phyloP scores from a whole-genome alignment of 148 eudicot species.

The Salicornia ramosissima region DNA sequence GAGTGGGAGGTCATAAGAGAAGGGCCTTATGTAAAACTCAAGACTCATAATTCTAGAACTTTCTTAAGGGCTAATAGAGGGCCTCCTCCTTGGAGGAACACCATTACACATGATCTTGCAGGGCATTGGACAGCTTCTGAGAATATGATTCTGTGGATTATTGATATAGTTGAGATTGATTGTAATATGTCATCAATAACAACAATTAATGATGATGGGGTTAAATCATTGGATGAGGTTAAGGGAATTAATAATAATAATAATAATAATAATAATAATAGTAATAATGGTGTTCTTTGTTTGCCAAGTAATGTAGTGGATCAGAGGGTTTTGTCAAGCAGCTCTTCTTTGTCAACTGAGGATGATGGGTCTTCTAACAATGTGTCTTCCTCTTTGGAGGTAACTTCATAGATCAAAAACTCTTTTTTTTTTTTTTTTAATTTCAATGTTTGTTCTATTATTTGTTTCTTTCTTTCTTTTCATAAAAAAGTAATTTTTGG shows the following conservation, averaged over 20 bases:
- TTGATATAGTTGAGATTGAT: slow-evolving; percentile 16
- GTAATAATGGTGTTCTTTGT: not conserved
- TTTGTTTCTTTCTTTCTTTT: too few species aligned
- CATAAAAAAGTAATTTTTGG: not conserved
- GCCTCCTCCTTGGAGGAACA: slow-evolving; percentile 37
- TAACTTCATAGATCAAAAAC: not conserved
- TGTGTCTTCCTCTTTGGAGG: not conserved
- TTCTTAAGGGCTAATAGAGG: slow-evolving; percentile 28
- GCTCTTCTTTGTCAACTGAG: not conserved
- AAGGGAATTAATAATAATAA: too few species aligned
- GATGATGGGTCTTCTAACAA: not conserved
- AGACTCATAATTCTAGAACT: slow-evolving; percentile 13
- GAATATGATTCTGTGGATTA: slow-evolving; percentile 16
- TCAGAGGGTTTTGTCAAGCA: not conserved
- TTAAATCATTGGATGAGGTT: too few species aligned
- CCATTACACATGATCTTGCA: slow-evolving; percentile 34
- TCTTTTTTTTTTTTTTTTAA: not conserved
- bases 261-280: too few species aligned
- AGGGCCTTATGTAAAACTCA: slow-evolving; percentile 17
- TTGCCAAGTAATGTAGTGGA: slow-evolving; percentile 1
- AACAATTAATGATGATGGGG: not conserved
- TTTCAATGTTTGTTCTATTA: not conserved
- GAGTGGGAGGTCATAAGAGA: slow-evolving; percentile 40
- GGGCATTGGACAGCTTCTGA: slow-evolving; percentile 18
- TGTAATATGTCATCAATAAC: too few species aligned